Base-by-base conservation (phyloP, 306 rosid genomes). In the Lagenaria siceraria region DNA sequence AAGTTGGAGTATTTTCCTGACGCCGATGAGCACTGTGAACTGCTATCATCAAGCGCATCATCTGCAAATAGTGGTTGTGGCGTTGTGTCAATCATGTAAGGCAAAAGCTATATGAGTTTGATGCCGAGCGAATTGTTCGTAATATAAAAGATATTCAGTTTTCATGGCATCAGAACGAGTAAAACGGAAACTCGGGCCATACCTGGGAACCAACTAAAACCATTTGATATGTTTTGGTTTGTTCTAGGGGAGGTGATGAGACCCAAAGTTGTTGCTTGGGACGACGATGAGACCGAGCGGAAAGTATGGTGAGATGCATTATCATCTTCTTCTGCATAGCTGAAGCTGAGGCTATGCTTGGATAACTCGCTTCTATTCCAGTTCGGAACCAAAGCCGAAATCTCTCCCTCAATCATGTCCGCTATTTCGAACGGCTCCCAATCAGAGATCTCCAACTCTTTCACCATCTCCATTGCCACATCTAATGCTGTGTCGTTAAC, bases 401-500 rank as follows among this genome's bases (percentile, higher is more conserved):
- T 85, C 84, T 88, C 98, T 62, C 82, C 96, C 85, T 93, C 90
- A 55, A 93, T 93, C 96, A 91, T 91, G 61, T 81, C 82, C 4
- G 97, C 93, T 78, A 93, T 93, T 82, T 93, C 97, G 78, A 75
- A 87, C 38, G 97, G 98, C 76, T 86, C 93, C 97, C 87, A 88
- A 81, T 90, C 91, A 7, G 82, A 79, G 71, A 93, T 91, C 85
- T 91, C 97, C 87, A 93, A 85, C 82, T 93, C 97, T 78, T 83
- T 90, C 77, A 91, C 98, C 98, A 93, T 93, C 87, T 93, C 98
- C 77, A 61, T 88, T 3, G 96, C 97, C 63, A 93, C 98, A 78
- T 88, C 92, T 51, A 86, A 70, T 21, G 97, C 87, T 24, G 97
- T 93, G 82, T 93, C 98, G 10, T 77, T 81, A 33, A 85, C 75